Percentiles rank a stretch among this genome's conserved stretches.
Evolutionary conservation across 2,329 filamentous ascomycete genomes (phyloP).

Genomic region (Tolypocladium sp.): DNA sequence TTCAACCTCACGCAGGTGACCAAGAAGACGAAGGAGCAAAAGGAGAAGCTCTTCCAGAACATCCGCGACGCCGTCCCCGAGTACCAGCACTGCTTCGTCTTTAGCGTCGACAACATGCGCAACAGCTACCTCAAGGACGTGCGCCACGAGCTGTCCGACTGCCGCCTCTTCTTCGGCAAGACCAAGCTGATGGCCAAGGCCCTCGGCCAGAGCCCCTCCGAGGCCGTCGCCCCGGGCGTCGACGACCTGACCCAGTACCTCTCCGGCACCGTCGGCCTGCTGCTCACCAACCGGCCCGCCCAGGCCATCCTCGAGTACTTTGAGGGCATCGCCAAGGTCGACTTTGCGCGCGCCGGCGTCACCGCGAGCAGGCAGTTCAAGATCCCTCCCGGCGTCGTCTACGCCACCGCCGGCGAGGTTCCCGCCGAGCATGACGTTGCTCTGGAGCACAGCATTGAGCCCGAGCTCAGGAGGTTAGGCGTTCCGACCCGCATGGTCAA

Average conservation of each 20-base stretch:
- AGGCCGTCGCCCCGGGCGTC: conserved; percentile 73
- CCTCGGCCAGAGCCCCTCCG: conserved; percentile 68
- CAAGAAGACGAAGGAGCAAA: conserved; percentile 91
- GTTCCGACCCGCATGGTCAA: conserved; percentile 83
- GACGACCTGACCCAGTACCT: conserved; percentile 61
- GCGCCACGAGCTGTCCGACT: conserved; percentile 70
- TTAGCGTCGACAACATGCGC: conserved; percentile 93
- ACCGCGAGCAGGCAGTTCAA: conserved; percentile 65
- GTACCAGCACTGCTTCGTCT: conserved; percentile 89
- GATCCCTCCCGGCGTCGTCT: conserved; percentile 75
- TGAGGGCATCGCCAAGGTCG: conserved; percentile 59
- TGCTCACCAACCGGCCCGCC: conserved; percentile 76
- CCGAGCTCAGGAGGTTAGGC: conserved; percentile 78
- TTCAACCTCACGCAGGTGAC: conserved; percentile 83
- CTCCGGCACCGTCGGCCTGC: conserved; percentile 74
- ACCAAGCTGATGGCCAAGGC: conserved; percentile 98
- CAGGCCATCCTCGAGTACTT: conserved; percentile 65
- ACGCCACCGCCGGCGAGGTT: conserved; percentile 72
- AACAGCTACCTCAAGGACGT: conserved; percentile 94
- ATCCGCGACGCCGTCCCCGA: conserved; percentile 77
- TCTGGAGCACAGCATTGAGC: conserved; percentile 81
- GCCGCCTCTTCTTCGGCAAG: conserved; percentile 94
- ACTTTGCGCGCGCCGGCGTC: conserved; percentile 86
- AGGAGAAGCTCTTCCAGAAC: conserved; percentile 78
- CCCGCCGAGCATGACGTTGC: conserved; percentile 75